Base-by-base conservation (phyloP, 495 filamentous ascomycete species). In the Rostrohypoxylon terebratum region DNA sequence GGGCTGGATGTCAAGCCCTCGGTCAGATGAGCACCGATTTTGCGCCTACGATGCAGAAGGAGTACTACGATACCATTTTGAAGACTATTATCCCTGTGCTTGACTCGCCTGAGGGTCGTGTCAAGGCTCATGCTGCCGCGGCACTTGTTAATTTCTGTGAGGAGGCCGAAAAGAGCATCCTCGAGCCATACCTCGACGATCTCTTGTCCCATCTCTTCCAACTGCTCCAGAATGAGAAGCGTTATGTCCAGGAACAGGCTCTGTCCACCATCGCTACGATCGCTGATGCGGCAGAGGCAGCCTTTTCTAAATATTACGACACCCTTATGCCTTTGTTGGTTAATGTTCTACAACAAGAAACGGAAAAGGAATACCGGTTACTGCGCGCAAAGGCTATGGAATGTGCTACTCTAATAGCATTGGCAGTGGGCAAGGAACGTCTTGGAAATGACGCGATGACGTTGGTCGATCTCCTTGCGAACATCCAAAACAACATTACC, bases 11-110 rank as follows among this genome's bases (percentile, higher is more conserved):
- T 83, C 98, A 99, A 78, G 96, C 96, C n/a, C 84, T 99, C 23
- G 96, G 96, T 13, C 96, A 99, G 79, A 99, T 99, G 96, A 98
- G 96, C 81, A 99, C 96, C 9, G 96, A 99, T 80, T 99, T 99
- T 78, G 96, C 96, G 33, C 95, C 94, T 1, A 97, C 92, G 11
- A 98, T 99, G 96, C 96, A 99, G 79, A 91, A 94, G 73, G 95
- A 97, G 74, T 97, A 95, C 80, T 94, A 96, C 75, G 86, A 90
- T 50, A 83, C 90, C 42, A 93, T 98, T 1, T 84, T 99, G 51
- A 91, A 88, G 60, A 93, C 93, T 69, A 97, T 99, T 51, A 94
- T 98, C 63, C 94, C 94, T 4, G 96, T 98, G 0, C 87, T 99
- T 13, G 87, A 94, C 73, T 94, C 94, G 1, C 86, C 92, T 2